Evolutionary conservation across 805 yeast genomes (phyloP), one percentile per base, ranked within the genome.

Genomic region (Trichomonascus vanleenenianus): DNA sequence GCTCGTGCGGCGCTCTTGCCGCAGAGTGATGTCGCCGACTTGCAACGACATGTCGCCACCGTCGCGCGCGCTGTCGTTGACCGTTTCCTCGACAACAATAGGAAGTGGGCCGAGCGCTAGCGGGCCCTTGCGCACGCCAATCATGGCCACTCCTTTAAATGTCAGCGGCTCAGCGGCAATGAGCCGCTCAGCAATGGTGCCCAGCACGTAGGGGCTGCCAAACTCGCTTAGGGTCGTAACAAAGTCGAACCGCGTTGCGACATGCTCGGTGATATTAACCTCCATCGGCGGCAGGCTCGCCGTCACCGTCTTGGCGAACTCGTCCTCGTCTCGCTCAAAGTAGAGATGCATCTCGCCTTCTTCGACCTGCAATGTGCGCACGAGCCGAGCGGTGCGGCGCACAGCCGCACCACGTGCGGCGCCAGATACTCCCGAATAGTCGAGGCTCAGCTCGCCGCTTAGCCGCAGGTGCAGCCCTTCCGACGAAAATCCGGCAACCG

Each of bases 381-480:
- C 19, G 3, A 39, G 27, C 7, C 43, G 39, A 2, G 54, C 52
- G 7, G 36, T 32, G 1, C 32, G 19, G 14, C 43, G 41, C 35
- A 50, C 43, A 7, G 50, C 10, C 12, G 33, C 15, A 11, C 46
- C 25, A 14, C 52, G 25, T 3, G 32, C n/a, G 12, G 39, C 9
- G 12, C 56, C 53, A 12, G 42, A 18, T 14, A 46, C 34, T 8
- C 30, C 30, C 9, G 39, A 31, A 33, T 52, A 54, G 40, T 54
- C 52, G 39, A 50, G 40, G 2, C 7, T 11, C 4, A 50, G 41
- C 12, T 36, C 22, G 6, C 56, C 57, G 12, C 25, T 12, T 12
- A 54, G 50, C 20, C 43, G 34, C 18, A 54, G 39, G 10, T 44
- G 31, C 5, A 49, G 39, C n/a, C 54, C 54, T 6, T 52, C 52